phyloP scores from a whole-genome alignment of 140 eudicot species.

The Senecio squalidus region DNA sequence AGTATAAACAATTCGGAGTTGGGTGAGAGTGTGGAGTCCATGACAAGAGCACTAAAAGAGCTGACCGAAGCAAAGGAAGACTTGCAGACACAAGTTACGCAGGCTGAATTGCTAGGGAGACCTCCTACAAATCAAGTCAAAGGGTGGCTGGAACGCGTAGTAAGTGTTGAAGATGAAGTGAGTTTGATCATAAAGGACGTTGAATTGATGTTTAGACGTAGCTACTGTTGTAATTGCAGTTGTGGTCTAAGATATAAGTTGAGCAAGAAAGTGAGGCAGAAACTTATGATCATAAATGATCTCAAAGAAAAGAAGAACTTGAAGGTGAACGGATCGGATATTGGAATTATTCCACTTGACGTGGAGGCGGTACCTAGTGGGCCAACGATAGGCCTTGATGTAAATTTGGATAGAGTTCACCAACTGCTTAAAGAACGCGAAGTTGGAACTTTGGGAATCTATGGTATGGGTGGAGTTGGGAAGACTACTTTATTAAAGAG shows the following conservation, averaged over 20 bases:
- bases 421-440: conserved; percentile 9
- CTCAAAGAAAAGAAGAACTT: conserved; percentile 21
- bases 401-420: conserved; percentile 22
- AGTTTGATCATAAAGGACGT: conserved; percentile 6
- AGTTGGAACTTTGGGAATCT: conserved; percentile 33
- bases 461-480: conserved; percentile 25
- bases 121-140: conserved; percentile 29
- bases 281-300: conserved; percentile 10
- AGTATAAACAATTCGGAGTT: conserved; percentile 12
- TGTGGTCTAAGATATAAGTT: conserved; percentile 21
- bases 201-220: conserved; percentile 1
- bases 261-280: conserved; percentile 16
- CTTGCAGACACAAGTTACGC: conserved; percentile 26
- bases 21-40: conserved; percentile 8
- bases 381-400: conserved; percentile 32
- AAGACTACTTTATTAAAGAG: conserved; percentile 36
- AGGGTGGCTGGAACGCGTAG: conserved; percentile 35
- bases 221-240: conserved; percentile 5
- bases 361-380: conserved; percentile 26
- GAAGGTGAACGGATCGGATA: conserved; percentile 19
- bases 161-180: conserved; percentile 27
- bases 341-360: conserved; percentile 12
- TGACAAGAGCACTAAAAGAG: conserved; percentile 10
- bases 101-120: conserved; percentile 21
- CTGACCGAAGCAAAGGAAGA: conserved; percentile 27